Evolutionary conservation across 2,329 filamentous ascomycete genomes (phyloP), one percentile per base, ranked within the genome.

Genomic region (Gaeumannomyces sp.): DNA sequence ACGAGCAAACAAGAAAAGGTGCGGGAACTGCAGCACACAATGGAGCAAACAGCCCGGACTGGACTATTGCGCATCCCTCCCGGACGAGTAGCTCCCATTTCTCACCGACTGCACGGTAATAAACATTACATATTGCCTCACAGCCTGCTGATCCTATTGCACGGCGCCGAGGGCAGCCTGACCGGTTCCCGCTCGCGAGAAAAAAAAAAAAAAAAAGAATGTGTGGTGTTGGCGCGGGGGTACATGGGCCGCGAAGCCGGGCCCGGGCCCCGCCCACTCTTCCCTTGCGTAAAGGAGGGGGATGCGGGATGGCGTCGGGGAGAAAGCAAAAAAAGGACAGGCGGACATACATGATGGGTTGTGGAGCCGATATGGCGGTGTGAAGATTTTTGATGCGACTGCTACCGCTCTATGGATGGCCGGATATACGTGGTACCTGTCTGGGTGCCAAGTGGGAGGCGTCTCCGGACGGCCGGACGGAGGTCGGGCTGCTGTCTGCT

Each of bases 101-200:
- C 45, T 53, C 45, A 53, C 45, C 45, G 45, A 53, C 1, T 53
- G 45, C 45, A 53, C 45, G 4, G 45, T 53, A 53, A 53, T 53
- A 53, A n/a, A 8, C 45, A n/a, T 53, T 53, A 53, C 45, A 53
- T 53, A 53, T 53, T 53, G 45, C 45, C 45, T 53, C 45, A n/a
- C 45, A n/a, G 19, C 22, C 45, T 2, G 3, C 6, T 6, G 14
- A n/a, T 53, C 45, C 19, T n/a, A 53, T 53, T n/a, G 19, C 38
- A 16, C 38, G 38, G 38, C 38, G 38, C 38, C 19, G 16, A 33
- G 38, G 45, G 45, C 19, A n/a, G 19, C 45, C 45, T 53, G 45
- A n/a, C 45, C 45, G 45, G 45, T 53, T 38, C 35, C 45, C 22
- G 19, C 45, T 45, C 7, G 4, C 4, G 10, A 13, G 2, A 35